phyloP scores from a whole-genome alignment of 208 protist genomes.

The Leishmania tarentolae region DNA sequence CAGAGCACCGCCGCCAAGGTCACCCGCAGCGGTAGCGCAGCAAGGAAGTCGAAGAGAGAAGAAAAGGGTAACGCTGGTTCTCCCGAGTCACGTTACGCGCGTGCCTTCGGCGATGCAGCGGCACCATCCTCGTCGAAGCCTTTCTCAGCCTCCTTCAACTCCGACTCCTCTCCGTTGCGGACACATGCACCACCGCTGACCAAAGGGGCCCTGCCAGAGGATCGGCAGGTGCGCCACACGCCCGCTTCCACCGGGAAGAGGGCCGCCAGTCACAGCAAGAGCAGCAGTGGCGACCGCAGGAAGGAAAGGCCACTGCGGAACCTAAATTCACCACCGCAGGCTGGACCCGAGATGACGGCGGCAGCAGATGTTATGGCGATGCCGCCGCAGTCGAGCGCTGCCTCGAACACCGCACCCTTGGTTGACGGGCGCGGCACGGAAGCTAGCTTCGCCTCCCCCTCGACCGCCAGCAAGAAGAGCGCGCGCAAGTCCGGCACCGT shows the following conservation, averaged over 20 bases:
- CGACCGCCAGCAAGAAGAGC: conserved; percentile 13
- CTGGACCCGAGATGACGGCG: neutral
- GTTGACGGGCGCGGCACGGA: neutral
- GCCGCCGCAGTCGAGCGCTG: neutral
- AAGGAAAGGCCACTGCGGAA: neutral
- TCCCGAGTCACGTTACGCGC: conserved; percentile 1
- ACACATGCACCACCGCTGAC: neutral
- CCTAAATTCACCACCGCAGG: conserved; percentile 1
- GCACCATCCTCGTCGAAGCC: neutral
- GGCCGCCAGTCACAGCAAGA: neutral
- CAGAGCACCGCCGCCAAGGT: neutral
- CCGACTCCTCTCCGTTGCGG: conserved; percentile 9
- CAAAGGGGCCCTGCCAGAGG: neutral
- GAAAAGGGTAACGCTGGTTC: neutral
- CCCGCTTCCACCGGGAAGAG: neutral
- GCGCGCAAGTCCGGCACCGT: neutral
- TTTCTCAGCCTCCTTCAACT: neutral
- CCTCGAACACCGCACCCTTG: neutral
- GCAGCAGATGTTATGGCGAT: neutral
- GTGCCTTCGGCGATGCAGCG: neutral
- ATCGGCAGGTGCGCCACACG: conserved; percentile 1
- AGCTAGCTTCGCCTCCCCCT: neutral
- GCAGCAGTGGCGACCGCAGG: neutral
- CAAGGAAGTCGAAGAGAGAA: neutral
- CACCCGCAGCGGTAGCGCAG: neutral